Conservation (phyloP, 208 protist genomes). For the Wallacemonas sp. region DNA sequence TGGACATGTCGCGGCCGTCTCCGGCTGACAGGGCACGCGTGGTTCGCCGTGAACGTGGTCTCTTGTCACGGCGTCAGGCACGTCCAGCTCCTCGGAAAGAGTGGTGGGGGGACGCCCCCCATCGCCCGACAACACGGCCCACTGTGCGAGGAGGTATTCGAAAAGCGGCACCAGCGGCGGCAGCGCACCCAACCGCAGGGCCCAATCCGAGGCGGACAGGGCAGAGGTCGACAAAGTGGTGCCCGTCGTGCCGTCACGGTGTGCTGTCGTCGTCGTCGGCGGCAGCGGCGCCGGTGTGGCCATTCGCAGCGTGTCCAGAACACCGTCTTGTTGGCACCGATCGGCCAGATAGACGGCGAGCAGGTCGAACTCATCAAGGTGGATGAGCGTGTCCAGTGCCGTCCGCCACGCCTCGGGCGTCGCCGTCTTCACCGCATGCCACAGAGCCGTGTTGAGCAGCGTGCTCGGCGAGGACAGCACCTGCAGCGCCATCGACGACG, state of each 20-base stretch:
- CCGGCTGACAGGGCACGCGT: too few species aligned
- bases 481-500: background rate
- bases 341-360: background rate
- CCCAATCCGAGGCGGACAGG: background rate
- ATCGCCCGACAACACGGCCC: background rate
- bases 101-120: background rate
- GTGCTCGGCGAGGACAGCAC: background rate
- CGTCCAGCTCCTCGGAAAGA: background rate
- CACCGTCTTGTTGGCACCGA: background rate
- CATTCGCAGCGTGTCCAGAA: background rate
- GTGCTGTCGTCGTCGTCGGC: slow-evolving; percentile 1
- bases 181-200: background rate
- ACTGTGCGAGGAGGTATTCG: background rate
- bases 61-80: background rate
- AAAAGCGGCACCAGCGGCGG: slow-evolving; percentile 3
- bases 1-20: background rate
- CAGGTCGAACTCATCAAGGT: background rate
- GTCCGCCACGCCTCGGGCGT: background rate
- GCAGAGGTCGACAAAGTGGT: too few species aligned
- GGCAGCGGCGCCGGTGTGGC: too few species aligned
- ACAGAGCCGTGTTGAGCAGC: background rate
- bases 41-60: too few species aligned
- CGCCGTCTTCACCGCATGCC: background rate
- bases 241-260: background rate
- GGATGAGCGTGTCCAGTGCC: background rate